Conservation (phyloP, 306 rosid genomes). For the Carpinus viminea region DNA sequence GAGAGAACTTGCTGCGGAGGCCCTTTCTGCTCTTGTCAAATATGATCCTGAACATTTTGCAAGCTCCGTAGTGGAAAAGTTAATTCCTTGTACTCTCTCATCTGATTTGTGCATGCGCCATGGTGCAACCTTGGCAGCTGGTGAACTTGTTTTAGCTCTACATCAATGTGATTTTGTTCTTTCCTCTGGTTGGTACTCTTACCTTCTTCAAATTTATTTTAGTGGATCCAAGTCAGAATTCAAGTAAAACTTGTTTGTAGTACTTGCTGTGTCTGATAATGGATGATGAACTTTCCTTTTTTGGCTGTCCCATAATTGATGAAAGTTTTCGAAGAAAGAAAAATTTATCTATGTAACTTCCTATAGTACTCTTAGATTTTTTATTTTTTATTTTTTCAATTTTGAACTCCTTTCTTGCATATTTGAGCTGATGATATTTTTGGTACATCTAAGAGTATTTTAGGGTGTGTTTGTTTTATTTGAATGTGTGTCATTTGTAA, state of each 20-base stretch:
- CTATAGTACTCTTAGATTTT: background rate
- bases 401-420: background rate
- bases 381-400: background rate
- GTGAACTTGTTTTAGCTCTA: conserved; percentile 77
- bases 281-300: background rate
- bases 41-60: conserved; percentile 76
- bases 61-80: conserved; percentile 58
- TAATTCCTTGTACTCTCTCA: conserved; percentile 85
- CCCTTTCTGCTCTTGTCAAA: conserved; percentile 78
- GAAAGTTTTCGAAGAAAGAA: background rate
- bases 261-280: background rate
- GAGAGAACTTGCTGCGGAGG: conserved; percentile 93
- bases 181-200: conserved; percentile 57
- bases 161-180: conserved; percentile 63
- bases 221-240: background rate
- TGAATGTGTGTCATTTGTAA: background rate
- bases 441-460: background rate
- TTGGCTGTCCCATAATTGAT: background rate
- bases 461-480: background rate
- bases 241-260: background rate
- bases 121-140: conserved; percentile 86
- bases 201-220: conserved; percentile 31
- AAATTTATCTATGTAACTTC: background rate
- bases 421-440: background rate
- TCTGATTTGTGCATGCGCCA: conserved; percentile 96